Evolutionary conservation across 2,329 filamentous ascomycete genomes (phyloP), one percentile per base, ranked within the genome.

Genomic region (Fusarium penzigii): DNA sequence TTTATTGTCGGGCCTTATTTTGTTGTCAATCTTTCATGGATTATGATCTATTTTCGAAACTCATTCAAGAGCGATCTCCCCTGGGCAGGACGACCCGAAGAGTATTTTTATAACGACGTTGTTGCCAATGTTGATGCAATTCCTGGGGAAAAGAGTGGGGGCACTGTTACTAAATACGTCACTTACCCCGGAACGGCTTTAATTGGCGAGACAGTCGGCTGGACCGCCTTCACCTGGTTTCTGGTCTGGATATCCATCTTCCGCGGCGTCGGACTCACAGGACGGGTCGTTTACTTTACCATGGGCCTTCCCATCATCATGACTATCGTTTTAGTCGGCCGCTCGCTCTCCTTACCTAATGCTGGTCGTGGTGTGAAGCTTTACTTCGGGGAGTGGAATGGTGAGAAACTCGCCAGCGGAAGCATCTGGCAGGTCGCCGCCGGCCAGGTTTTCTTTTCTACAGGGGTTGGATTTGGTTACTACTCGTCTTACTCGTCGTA

Each of bases 391-490:
- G 73, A 73, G 6, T 76, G 73, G 80, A 72, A 79, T 56, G 72
- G 78, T 12, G 72, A 72, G 6, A 71, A 83, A 57, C 71, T 85
- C 1, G 76, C 73, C 6, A 73, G 71, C 0, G 80, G 79, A 1
- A 73, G 71, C 1, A 75, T 84, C 2, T 85, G 82, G 81, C 81
- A 84, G 63, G 81, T 78, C n/a, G 82, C 81, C 3, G 76, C 78
- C 8, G 81, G 81, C 2, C 82, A 85, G 53, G 80, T 84, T 42
- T 84, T 84, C 66, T 84, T 83, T 67, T 82, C 78, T 0, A 83
- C 79, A 0, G 81, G 81, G 4, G 78, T 84, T 29, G 81, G 79
- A 1, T 83, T 84, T 58, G 81, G 81, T 3, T 82, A 81, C 62
- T 84, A 82, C 53, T 84, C 80, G 0, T 78, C 76, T 0, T 84